These are phyloP conservation scores for Globisporangium cystogenes DNA, from an alignment of 352 stramenopile species.

Conservation along the genomic window DNA sequence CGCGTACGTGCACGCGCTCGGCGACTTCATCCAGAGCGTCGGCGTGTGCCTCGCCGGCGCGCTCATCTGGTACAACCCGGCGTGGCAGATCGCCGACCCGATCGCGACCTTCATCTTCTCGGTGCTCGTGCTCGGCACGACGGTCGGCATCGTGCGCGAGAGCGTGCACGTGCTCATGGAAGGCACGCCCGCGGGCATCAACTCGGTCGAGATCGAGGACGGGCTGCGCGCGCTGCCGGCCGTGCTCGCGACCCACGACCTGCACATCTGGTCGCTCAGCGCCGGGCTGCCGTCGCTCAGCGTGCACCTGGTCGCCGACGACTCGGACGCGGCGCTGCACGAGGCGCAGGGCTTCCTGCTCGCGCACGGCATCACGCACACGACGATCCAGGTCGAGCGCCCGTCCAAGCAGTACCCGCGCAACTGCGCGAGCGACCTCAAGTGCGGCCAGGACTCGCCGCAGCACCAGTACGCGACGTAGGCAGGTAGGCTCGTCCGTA, in stretches of 20 bases:
- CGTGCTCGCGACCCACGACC: conserved; percentile 95
- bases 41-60: conserved; percentile 94
- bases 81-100: conserved; percentile 94
- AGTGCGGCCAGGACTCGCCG: conserved; percentile 74
- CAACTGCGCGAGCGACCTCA: conserved; percentile 30
- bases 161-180: conserved; percentile 95
- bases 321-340: conserved; percentile 38
- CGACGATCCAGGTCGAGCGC: conserved; percentile 74
- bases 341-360: conserved; percentile 45
- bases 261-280: conserved; percentile 97
- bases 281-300: conserved; percentile 82
- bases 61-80: conserved; percentile 96
- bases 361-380: conserved; percentile 43
- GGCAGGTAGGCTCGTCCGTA: too few species aligned
- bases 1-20: conserved; percentile 96
- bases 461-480: conserved; percentile 39
- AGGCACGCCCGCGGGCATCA: conserved; percentile 74
- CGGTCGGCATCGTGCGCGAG: conserved; percentile 88
- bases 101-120: conserved; percentile 97
- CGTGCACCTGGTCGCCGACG: conserved; percentile 87
- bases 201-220: conserved; percentile 57
- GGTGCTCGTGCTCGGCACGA: conserved; percentile 92
- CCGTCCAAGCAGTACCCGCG: too few species aligned
- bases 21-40: conserved; percentile 96
- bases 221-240: conserved; percentile 48